Base-by-base conservation (phyloP, 2,329 filamentous ascomycete species). In the Blumeriella jaapii region DNA sequence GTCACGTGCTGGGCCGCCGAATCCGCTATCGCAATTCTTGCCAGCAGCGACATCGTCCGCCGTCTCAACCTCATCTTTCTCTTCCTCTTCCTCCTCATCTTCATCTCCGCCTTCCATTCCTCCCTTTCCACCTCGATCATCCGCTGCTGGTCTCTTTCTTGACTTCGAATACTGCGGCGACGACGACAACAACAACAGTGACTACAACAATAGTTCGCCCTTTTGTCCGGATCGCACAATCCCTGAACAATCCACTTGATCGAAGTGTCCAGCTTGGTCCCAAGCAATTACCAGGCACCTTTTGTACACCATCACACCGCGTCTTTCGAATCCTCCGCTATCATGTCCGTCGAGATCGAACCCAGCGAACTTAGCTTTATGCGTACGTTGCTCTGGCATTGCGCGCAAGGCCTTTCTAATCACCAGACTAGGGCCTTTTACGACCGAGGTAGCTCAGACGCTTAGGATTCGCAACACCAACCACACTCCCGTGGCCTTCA, bases 321-420 rank as follows among this genome's bases (percentile, higher is more conserved):
- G 19, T 18, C 29, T 39, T 41, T 36, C 29, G 15, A 13, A 29
- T 31, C 40, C 37, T n/a, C 22, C 10, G 35, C 50, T 63, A 71
- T 55, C 64, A 96, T 96, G 91, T 93, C 89, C 53, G 81, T 98
- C 65, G 83, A 94, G 55, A 83, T 98, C 58, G 79, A 91, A 54
- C 91, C 89, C 41, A 62, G 74, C 51, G 91, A 96, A 72, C 77
- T 98, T 58, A 82, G 77, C 65, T 98, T 98, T 67, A 81, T 78
- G 64, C 82, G 91, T 96, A 70, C 56, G 81, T 70, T 43, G 8
- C 36, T 36, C 24, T 41, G 32, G 16, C 14, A 36, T 40, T 41
- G 38, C 31, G 15, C 26, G 17, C 26, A 20, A 14, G 14, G 13
- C 20, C n/a, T 26, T 31, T 38, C 43, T 51, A 31, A 50, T 33